Evolutionary conservation across 1,284 basidiomycete genomes (phyloP).

Genomic region (Apiotrichum mycotoxinovorans): DNA sequence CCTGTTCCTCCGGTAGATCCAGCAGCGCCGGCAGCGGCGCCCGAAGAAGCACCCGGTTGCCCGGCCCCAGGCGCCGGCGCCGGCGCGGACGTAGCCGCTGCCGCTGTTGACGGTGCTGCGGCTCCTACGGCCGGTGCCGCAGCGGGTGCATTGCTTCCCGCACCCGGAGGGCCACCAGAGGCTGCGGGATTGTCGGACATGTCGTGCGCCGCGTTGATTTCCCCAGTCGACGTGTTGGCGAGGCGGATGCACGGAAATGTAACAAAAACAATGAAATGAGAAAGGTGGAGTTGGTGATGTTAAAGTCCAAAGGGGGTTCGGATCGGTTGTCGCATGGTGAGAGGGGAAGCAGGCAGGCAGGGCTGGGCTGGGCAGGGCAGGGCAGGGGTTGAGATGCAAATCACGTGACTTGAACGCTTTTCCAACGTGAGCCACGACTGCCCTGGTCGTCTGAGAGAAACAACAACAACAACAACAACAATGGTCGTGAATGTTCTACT

Average conservation of each 20-base stretch:
- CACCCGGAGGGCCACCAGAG: background rate
- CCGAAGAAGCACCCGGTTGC: background rate
- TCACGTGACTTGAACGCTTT: conserved; percentile 6
- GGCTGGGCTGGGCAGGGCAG: too few species aligned
- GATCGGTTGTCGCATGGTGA: too few species aligned
- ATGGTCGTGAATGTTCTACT: background rate
- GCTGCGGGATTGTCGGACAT: conserved; percentile 33
- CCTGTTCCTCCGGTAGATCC: conserved; percentile 25
- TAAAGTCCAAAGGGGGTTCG: background rate
- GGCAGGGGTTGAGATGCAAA: background rate
- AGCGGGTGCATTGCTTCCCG: background rate
- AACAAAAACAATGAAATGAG: background rate
- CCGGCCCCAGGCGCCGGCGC: background rate
- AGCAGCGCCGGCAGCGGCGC: background rate
- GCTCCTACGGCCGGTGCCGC: background rate
- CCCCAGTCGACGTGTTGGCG: conserved; percentile 4
- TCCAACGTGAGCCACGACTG: too few species aligned
- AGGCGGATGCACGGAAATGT: background rate
- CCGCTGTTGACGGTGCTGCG: background rate
- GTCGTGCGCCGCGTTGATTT: conserved; percentile 1
- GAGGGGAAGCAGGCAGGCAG: too few species aligned
- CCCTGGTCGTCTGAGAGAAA: too few species aligned
- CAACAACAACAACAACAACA: background rate
- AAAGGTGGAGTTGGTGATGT: background rate
- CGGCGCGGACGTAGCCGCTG: background rate